These are phyloP conservation scores for Mycena haematopus DNA, from an alignment of 768 basidiomycete species.

Conservation along the genomic window DNA sequence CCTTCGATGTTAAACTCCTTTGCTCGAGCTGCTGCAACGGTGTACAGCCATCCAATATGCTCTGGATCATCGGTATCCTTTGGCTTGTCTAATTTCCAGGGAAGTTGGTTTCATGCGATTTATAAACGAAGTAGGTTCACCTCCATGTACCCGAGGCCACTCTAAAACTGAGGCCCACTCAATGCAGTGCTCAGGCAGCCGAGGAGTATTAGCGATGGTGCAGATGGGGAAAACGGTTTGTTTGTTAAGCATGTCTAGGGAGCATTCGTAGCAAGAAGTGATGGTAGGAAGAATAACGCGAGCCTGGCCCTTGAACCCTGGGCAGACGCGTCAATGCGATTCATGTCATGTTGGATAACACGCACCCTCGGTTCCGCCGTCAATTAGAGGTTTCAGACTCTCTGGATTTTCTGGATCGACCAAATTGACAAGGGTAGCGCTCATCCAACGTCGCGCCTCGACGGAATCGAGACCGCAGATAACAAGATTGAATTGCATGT, in stretches of 20 bases:
- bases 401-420: constrained; percentile 94
- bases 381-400: constrained; percentile 94
- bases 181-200: constrained; percentile 97
- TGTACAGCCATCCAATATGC: constrained; percentile 93
- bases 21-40: constrained; percentile 80
- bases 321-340: background rate
- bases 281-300: constrained; percentile 95
- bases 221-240: constrained; percentile 97
- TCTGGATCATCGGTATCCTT: constrained; percentile 98
- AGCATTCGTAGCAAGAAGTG: constrained; percentile 97
- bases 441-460: constrained; percentile 98
- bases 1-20: constrained; percentile 97
- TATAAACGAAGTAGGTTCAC: constrained; percentile 47
- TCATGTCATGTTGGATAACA: background rate
- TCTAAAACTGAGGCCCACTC: constrained; percentile 99
- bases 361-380: constrained; percentile 96
- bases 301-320: constrained; percentile 98
- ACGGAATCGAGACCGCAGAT: constrained; percentile 98
- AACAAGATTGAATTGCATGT: constrained; percentile 95
- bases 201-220: constrained; percentile 98
- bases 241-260: constrained; percentile 97
- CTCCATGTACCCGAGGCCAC: constrained; percentile 94
- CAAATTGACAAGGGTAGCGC: constrained; percentile 93
- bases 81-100: constrained; percentile 74
- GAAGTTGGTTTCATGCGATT: constrained; percentile 1